Percentiles rank a stretch among this genome's conserved stretches.
Evolutionary conservation across 257 asterid genomes (phyloP).

Genomic region (Solanum pinnatisectum): DNA sequence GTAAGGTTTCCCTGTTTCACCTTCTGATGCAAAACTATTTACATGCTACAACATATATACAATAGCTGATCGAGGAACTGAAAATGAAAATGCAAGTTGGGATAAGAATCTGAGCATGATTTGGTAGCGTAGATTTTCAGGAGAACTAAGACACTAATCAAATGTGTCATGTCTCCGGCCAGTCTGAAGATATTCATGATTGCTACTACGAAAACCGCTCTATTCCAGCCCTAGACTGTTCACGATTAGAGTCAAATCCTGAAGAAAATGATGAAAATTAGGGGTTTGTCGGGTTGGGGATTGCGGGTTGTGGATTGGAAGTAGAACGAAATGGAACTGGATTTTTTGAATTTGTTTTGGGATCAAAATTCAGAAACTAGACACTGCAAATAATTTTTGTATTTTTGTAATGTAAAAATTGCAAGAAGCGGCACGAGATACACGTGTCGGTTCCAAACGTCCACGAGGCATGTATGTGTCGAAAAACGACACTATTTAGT

Average conservation of each 20-base stretch:
- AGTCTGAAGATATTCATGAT: constrained; percentile 81
- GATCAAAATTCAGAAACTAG: not conserved
- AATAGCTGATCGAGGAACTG: not conserved
- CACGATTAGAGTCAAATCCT: not conserved
- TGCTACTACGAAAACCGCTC: not conserved
- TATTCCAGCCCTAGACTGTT: not conserved
- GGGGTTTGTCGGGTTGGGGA: not conserved
- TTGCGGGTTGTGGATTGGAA: not conserved
- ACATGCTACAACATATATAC: not conserved
- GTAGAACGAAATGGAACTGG: not conserved
- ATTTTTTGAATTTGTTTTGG: not conserved
- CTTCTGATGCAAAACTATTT: not conserved
- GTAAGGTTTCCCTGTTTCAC: too few species aligned
- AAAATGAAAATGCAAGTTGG: not conserved
- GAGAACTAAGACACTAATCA: constrained; percentile 76
- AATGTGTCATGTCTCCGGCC: constrained; percentile 90
- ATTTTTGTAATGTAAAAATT: not conserved
- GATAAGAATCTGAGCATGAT: constrained; percentile 75
- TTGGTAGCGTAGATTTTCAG: constrained; percentile 87
- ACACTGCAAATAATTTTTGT: not conserved
- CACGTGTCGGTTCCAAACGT: not conserved
- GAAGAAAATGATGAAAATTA: not conserved
- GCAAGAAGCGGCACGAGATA: not conserved
- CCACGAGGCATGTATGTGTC: not conserved
- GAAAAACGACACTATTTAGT: not conserved